Conservation (phyloP, 2,329 filamentous ascomycete species). For the Rhinocladiella mackenziei region DNA sequence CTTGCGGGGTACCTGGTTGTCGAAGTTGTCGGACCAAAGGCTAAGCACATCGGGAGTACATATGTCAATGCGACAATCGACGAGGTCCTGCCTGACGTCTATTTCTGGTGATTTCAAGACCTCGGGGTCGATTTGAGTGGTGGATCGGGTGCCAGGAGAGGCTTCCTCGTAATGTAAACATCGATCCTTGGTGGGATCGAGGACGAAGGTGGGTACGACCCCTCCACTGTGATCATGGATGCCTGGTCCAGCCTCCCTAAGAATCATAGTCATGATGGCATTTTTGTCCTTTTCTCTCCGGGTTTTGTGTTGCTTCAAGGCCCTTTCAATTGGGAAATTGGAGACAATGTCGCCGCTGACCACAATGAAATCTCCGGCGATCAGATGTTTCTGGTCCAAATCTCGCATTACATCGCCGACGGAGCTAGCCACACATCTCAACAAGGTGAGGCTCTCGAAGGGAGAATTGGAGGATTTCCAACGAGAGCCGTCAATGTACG, state of each 20-base stretch:
- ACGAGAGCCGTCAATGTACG: conserved; percentile 77
- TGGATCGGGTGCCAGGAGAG: conserved; percentile 33
- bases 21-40: conserved; percentile 95
- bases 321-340: conserved; percentile 77
- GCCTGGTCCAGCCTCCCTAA: conserved; percentile 69
- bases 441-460: conserved; percentile 76
- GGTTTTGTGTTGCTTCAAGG: conserved; percentile 72
- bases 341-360: conserved; percentile 91
- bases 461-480: conserved; percentile 70
- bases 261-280: conserved; percentile 94
- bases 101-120: conserved; percentile 73
- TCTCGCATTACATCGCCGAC: conserved; percentile 94
- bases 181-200: conserved; percentile 73
- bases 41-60: conserved; percentile 94
- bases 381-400: conserved; percentile 77
- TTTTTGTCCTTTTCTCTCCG: conserved; percentile 81
- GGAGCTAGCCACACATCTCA: conserved; percentile 81
- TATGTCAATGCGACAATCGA: conserved; percentile 94
- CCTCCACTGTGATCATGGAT: conserved; percentile 75
- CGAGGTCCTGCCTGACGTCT: conserved; percentile 78
- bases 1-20: conserved; percentile 83
- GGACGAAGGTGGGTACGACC: conserved; percentile 76
- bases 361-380: conserved; percentile 85
- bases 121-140: conserved; percentile 68
- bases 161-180: conserved; percentile 95